Evolutionary conservation across 176 grass and related monocot genomes (phyloP).

Genomic region (Carex parvula): DNA sequence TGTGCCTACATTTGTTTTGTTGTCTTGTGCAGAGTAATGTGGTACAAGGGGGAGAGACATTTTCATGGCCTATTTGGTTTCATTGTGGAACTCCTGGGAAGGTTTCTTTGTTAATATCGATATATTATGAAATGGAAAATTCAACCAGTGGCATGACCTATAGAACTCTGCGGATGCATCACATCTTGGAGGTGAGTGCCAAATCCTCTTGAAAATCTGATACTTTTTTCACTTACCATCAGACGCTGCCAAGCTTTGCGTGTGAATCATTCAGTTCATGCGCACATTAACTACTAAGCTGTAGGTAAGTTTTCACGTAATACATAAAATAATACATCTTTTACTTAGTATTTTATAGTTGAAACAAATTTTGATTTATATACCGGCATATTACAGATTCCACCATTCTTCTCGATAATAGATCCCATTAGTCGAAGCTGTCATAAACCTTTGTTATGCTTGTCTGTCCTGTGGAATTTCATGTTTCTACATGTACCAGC

Average conservation of each 20-base stretch:
- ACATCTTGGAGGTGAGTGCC: conserved; percentile 59
- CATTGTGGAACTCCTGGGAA: conserved; percentile 73
- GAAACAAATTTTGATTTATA: neutral
- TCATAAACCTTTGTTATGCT: neutral
- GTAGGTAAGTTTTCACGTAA: neutral
- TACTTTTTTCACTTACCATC: neutral
- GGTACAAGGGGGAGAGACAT: conserved; percentile 57
- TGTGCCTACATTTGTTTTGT: neutral
- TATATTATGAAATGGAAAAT: conserved; percentile 93
- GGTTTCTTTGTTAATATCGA: conserved; percentile 69
- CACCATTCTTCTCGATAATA: neutral
- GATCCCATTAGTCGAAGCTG: neutral
- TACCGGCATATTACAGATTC: neutral
- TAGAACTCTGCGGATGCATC: conserved; percentile 79
- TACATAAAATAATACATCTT: neutral
- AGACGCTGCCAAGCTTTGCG: neutral
- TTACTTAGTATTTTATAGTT: neutral
- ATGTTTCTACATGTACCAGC: neutral
- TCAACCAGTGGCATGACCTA: conserved; percentile 68
- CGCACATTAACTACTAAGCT: neutral
- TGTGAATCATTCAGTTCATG: neutral
- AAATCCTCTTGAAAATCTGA: conserved; percentile 12
- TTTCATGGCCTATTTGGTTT: conserved; percentile 99
- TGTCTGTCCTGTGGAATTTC: neutral
- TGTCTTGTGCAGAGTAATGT: conserved; percentile 47